Evolutionary conservation across 2,329 filamentous ascomycete species (phyloP).

Genomic region (Epichloe baconii): DNA sequence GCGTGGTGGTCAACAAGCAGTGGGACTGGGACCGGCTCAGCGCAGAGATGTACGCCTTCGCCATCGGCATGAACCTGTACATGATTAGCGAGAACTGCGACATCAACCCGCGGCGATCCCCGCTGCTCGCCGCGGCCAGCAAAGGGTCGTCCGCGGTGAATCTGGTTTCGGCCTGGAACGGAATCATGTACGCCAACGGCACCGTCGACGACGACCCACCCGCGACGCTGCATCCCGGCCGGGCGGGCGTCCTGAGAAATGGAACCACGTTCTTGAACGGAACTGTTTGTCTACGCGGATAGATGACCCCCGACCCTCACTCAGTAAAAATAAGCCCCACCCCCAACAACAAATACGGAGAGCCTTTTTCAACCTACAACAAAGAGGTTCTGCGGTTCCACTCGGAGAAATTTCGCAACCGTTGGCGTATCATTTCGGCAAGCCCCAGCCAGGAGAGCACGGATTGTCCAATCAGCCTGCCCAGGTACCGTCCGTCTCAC

Average conservation of each 20-base stretch:
- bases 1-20: slow-evolving; percentile 15
- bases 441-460: too few relatives aligned
- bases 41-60: slow-evolving; percentile 19
- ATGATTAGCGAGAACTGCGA: slow-evolving; percentile 22
- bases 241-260: slow-evolving; percentile 11
- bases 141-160: background rate
- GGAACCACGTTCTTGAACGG: slow-evolving; percentile 16
- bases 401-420: too few relatives aligned
- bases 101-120: slow-evolving; percentile 10
- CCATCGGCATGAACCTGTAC: slow-evolving; percentile 17
- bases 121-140: slow-evolving; percentile 8
- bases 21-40: slow-evolving; percentile 16
- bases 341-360: too few relatives aligned
- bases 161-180: slow-evolving; percentile 12
- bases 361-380: too few relatives aligned
- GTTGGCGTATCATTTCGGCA: too few relatives aligned
- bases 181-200: slow-evolving; percentile 20
- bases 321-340: too few relatives aligned
- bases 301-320: slow-evolving; percentile 6
- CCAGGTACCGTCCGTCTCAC: too few relatives aligned
- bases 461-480: too few relatives aligned
- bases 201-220: slow-evolving; percentile 14
- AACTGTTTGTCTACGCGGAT: slow-evolving; percentile 8
- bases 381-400: too few relatives aligned
- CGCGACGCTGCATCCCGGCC: slow-evolving; percentile 9